Conservation (phyloP, 2,329 filamentous ascomycete genomes). For the Cladophialophora chaetospira region DNA sequence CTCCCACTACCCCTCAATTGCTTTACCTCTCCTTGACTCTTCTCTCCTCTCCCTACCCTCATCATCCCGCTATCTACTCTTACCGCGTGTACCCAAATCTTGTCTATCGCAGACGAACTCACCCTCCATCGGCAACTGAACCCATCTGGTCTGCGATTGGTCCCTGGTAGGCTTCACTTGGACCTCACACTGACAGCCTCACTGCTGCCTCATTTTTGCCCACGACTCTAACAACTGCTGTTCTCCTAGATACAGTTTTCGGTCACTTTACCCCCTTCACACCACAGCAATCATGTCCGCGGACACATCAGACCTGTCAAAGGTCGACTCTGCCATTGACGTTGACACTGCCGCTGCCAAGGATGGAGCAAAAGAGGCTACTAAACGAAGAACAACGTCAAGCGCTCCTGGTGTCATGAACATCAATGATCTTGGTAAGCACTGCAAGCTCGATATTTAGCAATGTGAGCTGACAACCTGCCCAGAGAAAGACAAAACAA, state of each 20-base stretch:
- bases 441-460: not conserved
- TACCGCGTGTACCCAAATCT: slow-evolving; percentile 2
- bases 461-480: slow-evolving; percentile 4
- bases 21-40: slow-evolving; percentile 18
- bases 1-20: slow-evolving; percentile 26
- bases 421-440: slow-evolving; percentile 81
- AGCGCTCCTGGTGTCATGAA: slow-evolving; percentile 73
- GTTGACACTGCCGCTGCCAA: slow-evolving; percentile 69
- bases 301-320: slow-evolving; percentile 51
- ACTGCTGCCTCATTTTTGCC: slow-evolving; percentile 2
- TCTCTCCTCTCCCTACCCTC: slow-evolving; percentile 14
- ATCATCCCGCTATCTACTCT: slow-evolving; percentile 13
- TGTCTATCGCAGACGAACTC: slow-evolving; percentile 6
- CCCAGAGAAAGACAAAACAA: slow-evolving; percentile 71
- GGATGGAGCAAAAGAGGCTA: slow-evolving; percentile 43
- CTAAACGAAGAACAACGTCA: slow-evolving; percentile 68
- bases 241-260: not conserved
- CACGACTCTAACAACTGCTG: not conserved
- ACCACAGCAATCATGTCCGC: slow-evolving; percentile 31
- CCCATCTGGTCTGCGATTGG: slow-evolving; percentile 16
- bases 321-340: slow-evolving; percentile 89
- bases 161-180: slow-evolving; percentile 16
- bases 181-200: not conserved
- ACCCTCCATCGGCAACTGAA: slow-evolving; percentile 12
- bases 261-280: not conserved